phyloP scores from a whole-genome alignment of 2,329 filamentous ascomycete genomes.

The Xylariaceae sp. region DNA sequence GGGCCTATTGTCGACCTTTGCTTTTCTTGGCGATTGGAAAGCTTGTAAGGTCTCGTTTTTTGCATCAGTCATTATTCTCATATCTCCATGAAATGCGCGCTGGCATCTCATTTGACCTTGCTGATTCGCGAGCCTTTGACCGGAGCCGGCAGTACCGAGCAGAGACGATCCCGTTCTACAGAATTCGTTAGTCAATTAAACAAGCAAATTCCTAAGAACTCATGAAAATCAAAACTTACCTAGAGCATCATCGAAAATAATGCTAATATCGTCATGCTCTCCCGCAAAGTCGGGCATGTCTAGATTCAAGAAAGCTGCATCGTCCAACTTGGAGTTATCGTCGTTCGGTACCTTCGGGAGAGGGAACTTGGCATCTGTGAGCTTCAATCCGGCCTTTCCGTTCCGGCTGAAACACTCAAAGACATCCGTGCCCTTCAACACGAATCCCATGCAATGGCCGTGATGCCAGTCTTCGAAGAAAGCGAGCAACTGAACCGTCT shows the following conservation, averaged over 20 bases:
- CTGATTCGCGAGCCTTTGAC: slow-evolving; percentile 45
- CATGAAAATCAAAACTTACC: slow-evolving; percentile 49
- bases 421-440: slow-evolving; percentile 75
- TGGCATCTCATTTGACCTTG: slow-evolving; percentile 25
- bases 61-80: slow-evolving; percentile 24
- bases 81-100: slow-evolving; percentile 18
- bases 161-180: slow-evolving; percentile 51
- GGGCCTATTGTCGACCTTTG: slow-evolving; percentile 9
- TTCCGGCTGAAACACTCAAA: slow-evolving; percentile 65
- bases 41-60: slow-evolving; percentile 16
- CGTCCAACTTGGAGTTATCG: slow-evolving; percentile 48
- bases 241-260: slow-evolving; percentile 73
- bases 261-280: slow-evolving; percentile 86
- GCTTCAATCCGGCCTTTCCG: slow-evolving; percentile 66
- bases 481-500: slow-evolving; percentile 69
- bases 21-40: slow-evolving; percentile 16
- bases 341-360: slow-evolving; percentile 59
- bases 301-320: slow-evolving; percentile 72
- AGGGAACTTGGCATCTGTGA: slow-evolving; percentile 88
- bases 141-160: slow-evolving; percentile 49
- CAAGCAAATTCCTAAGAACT: not conserved
- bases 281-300: slow-evolving; percentile 85
- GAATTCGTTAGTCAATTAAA: slow-evolving; percentile 21
- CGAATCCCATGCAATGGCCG: slow-evolving; percentile 83
- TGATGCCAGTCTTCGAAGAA: slow-evolving; percentile 88